Percentiles rank a stretch among this genome's conserved stretches.
These are phyloP conservation scores for Chlorociboria aeruginascens DNA, from an alignment of 495 filamentous ascomycete genomes.

Conservation along the genomic window DNA sequence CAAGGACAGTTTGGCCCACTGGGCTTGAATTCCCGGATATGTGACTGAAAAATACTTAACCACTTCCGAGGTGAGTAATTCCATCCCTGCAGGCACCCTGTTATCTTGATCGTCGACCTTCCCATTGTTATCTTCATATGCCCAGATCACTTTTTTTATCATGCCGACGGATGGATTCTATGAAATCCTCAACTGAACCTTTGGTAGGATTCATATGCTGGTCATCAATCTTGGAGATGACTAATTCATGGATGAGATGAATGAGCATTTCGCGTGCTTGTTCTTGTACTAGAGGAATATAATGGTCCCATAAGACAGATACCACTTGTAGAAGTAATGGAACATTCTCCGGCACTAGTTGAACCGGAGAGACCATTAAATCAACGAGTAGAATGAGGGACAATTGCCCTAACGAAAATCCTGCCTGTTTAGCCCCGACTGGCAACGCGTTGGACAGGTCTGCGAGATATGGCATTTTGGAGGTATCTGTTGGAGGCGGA, in stretches of 20 bases:
- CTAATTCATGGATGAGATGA: conserved; percentile 91
- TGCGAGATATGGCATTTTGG: conserved; percentile 74
- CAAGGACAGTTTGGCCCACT: conserved; percentile 81
- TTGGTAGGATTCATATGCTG: conserved; percentile 51
- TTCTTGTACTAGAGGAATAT: conserved; percentile 89
- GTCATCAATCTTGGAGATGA: conserved; percentile 83
- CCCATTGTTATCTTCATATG: conserved; percentile 82
- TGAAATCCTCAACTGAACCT: conserved; percentile 69
- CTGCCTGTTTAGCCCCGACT: conserved; percentile 77
- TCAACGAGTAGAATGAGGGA: conserved; percentile 91
- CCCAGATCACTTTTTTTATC: conserved; percentile 80
- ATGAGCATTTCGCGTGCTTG: conserved; percentile 96
- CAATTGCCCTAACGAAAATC: conserved; percentile 84
- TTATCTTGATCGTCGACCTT: conserved; percentile 59
- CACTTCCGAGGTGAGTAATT: conserved; percentile 64
- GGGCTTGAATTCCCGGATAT: conserved; percentile 76
- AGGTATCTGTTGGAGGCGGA: conserved; percentile 60
- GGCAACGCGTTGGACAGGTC: conserved; percentile 72
- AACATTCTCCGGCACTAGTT: conserved; percentile 62
- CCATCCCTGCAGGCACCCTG: conserved; percentile 82
- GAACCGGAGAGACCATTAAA: conserved; percentile 85
- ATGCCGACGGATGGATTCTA: conserved; percentile 81
- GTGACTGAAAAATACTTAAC: conserved; percentile 74
- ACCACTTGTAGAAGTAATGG: conserved; percentile 82
- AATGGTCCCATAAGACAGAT: conserved; percentile 92